Percentiles rank a stretch among this genome's conserved stretches.
Evolutionary conservation across 139 green algal genomes (phyloP).

Genomic region (Chloropicon primus): DNA sequence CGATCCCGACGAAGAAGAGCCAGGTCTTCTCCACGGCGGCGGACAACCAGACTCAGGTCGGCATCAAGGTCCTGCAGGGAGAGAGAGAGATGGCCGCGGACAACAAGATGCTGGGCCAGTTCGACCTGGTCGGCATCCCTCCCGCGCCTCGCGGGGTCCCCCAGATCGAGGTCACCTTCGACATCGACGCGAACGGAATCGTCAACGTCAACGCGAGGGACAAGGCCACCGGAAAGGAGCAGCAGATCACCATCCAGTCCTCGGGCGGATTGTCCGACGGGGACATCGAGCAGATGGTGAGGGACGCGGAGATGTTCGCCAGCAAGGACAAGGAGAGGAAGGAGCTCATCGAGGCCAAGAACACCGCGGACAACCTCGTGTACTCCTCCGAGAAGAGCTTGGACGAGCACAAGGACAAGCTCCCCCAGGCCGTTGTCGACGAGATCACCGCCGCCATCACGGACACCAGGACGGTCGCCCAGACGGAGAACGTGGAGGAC

Average conservation of each 20-base stretch:
- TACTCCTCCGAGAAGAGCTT: constrained; percentile 50
- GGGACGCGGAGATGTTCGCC: constrained; percentile 71
- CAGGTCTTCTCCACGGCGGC: constrained; percentile 91
- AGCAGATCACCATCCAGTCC: constrained; percentile 83
- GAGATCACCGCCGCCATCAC: constrained; percentile 67
- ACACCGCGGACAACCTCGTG: constrained; percentile 79
- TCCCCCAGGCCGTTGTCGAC: constrained; percentile 63
- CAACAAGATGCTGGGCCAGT: constrained; percentile 98
- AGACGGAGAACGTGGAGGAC: constrained; percentile 40
- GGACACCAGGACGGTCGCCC: constrained; percentile 40
- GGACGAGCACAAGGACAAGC: constrained; percentile 84
- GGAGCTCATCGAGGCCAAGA: constrained; percentile 83
- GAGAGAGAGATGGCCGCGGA: constrained; percentile 98
- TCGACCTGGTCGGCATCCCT: constrained; percentile 92
- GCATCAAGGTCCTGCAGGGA: constrained; percentile 98
- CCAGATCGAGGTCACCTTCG: constrained; percentile 95
- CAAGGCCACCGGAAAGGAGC: constrained; percentile 90
- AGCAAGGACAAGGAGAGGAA: constrained; percentile 82
- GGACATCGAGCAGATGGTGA: constrained; percentile 91
- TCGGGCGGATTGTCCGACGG: constrained; percentile 72
- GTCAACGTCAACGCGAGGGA: constrained; percentile 81
- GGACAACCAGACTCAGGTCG: constrained; percentile 94
- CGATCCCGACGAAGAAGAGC: constrained; percentile 96
- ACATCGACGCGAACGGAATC: constrained; percentile 96
- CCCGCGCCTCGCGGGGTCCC: constrained; percentile 84